These are phyloP conservation scores for Talaromyces sp. DNA, from an alignment of 2,329 filamentous ascomycete genomes.

Conservation along the genomic window DNA sequence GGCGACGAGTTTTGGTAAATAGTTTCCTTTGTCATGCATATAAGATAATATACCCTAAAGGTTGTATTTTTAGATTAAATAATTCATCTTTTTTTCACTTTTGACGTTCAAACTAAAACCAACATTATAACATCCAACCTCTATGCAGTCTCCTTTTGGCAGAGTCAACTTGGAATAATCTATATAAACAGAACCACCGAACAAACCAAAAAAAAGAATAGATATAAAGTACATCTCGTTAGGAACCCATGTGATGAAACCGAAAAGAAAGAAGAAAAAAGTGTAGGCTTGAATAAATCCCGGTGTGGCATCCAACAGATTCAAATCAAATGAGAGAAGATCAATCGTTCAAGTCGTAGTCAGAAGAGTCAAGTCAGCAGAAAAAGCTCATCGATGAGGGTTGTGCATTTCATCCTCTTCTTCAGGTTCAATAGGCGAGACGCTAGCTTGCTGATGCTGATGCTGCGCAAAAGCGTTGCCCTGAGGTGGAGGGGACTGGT, in stretches of 20 bases:
- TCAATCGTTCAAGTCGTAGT: not conserved
- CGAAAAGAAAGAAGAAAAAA: not conserved
- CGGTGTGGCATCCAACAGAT: not conserved
- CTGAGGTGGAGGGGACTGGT: slow-evolving; percentile 4
- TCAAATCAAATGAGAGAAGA: not conserved
- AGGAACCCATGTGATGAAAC: not conserved
- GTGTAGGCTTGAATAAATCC: not conserved
- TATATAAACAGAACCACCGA: not conserved
- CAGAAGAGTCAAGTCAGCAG: not conserved
- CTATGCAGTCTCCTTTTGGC: not conserved
- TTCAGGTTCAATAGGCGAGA: slow-evolving; percentile 5
- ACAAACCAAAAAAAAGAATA: not conserved
- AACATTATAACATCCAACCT: not conserved
- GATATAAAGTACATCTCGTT: not conserved
- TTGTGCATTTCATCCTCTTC: slow-evolving; percentile 7
- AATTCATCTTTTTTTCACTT: not conserved
- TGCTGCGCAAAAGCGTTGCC: slow-evolving; percentile 21
- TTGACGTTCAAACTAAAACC: not conserved
- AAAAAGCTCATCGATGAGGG: not conserved
- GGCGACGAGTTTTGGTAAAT: slow-evolving; percentile 33
- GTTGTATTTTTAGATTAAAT: not conserved
- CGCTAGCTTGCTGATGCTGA: slow-evolving; percentile 1
- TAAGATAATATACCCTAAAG: too few relatives aligned
- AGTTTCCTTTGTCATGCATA: not conserved
- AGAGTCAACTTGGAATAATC: not conserved